phyloP scores from a whole-genome alignment of 345 rosid species.

The Hibiscus syriacus region DNA sequence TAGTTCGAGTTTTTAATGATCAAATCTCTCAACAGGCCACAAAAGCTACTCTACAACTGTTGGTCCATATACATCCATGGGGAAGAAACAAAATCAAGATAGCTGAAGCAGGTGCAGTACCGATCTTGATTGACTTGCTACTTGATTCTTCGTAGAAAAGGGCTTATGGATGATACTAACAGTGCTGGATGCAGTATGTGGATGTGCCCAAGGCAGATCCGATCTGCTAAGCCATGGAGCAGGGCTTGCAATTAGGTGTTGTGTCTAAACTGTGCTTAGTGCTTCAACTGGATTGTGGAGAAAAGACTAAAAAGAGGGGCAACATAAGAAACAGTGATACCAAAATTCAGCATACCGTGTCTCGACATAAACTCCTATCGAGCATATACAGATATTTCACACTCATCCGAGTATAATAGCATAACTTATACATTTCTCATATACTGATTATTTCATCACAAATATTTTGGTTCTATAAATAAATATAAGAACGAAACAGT shows the following conservation, averaged over 20 bases:
- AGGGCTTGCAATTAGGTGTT: slow-evolving; percentile 59
- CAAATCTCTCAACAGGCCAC: slow-evolving; percentile 52
- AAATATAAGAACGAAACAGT: not conserved
- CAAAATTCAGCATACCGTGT: too few relatives aligned
- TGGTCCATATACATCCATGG: slow-evolving; percentile 45
- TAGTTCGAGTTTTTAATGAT: slow-evolving; percentile 39
- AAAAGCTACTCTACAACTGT: slow-evolving; percentile 47
- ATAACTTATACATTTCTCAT: not conserved
- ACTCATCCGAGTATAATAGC: not conserved
- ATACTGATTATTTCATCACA: slow-evolving; percentile 1
- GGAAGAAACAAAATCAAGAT: slow-evolving; percentile 69
- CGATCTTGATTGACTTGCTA: slow-evolving; percentile 49
- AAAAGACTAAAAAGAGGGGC: slow-evolving; percentile 46
- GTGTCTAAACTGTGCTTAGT: slow-evolving; percentile 61
- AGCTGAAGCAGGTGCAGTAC: slow-evolving; percentile 49
- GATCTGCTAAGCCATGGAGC: slow-evolving; percentile 56
- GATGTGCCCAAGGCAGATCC: slow-evolving; percentile 74
- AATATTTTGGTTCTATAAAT: not conserved
- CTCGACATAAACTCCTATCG: too few relatives aligned
- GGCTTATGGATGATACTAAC: slow-evolving; percentile 39
- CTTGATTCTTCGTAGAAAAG: slow-evolving; percentile 50
- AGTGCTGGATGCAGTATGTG: slow-evolving; percentile 53
- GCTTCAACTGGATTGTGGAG: slow-evolving; percentile 41
- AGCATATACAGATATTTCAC: not conserved
- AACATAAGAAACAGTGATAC: not conserved